Conservation (phyloP, 2,329 filamentous ascomycete species). For the Cadophora malorum region DNA sequence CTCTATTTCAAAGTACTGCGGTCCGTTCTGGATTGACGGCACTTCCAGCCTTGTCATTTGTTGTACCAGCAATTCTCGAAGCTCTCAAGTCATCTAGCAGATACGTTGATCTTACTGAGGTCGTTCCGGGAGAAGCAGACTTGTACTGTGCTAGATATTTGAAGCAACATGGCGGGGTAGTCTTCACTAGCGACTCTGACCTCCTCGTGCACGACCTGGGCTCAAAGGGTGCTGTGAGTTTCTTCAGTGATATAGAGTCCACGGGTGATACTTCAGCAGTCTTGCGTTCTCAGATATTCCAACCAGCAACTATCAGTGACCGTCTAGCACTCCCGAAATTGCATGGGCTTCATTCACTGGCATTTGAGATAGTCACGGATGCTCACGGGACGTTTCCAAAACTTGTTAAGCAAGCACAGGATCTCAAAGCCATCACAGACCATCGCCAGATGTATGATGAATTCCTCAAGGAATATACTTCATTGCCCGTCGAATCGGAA, state of each 20-base stretch:
- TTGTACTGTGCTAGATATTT: conserved; percentile 75
- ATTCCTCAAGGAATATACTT: conserved; percentile 40
- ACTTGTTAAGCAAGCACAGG: conserved; percentile 36
- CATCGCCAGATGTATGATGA: conserved; percentile 33
- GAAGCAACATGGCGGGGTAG: conserved; percentile 56
- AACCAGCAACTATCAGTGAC: conserved; percentile 52
- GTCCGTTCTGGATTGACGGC: conserved; percentile 38
- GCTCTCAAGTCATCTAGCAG: conserved; percentile 57
- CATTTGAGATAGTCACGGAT: conserved; percentile 44
- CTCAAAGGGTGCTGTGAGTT: conserved; percentile 63
- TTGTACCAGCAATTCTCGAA: conserved; percentile 80
- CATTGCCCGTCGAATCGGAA: neutral
- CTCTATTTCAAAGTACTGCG: conserved; percentile 36
- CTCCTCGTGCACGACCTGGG: conserved; percentile 78
- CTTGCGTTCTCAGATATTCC: conserved; percentile 45
- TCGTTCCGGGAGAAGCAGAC: conserved; percentile 88
- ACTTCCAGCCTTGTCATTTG: conserved; percentile 63
- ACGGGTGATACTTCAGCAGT: conserved; percentile 26
- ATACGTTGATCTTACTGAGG: conserved; percentile 53
- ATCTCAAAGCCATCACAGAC: conserved; percentile 30
- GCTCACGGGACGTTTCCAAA: conserved; percentile 38
- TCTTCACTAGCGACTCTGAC: conserved; percentile 88
- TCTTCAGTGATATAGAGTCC: conserved; percentile 67
- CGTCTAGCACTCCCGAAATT: conserved; percentile 50
- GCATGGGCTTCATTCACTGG: conserved; percentile 48